Evolutionary conservation across 495 filamentous ascomycete genomes (phyloP).

Genomic region (Amniculicola lignicola): DNA sequence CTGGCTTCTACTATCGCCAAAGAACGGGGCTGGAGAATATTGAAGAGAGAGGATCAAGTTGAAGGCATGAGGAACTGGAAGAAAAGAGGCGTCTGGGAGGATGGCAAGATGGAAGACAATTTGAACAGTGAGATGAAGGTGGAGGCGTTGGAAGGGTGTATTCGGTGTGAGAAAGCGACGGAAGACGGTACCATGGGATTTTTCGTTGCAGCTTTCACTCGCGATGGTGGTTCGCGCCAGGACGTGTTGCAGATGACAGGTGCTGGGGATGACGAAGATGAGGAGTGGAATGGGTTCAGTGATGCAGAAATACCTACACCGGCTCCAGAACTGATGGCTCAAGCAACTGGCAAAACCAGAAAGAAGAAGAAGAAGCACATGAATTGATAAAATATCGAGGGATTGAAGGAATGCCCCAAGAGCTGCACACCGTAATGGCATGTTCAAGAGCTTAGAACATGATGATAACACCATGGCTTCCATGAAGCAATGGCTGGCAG

Average conservation of each 20-base stretch:
- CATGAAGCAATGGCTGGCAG: no score
- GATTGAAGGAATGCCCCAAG: no score
- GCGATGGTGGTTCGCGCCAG: slow-evolving; percentile 40
- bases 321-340: neutral
- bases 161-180: slow-evolving; percentile 76
- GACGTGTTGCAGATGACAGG: neutral
- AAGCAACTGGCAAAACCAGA: neutral
- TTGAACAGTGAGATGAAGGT: slow-evolving; percentile 9
- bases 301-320: slow-evolving; percentile 28
- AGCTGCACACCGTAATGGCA: no score
- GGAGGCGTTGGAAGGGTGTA: slow-evolving; percentile 67
- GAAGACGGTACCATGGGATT: slow-evolving; percentile 73
- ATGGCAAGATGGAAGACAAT: slow-evolving; percentile 18
- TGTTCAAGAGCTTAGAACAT: no score
- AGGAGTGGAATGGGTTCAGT: slow-evolving; percentile 47
- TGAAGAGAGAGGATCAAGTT: slow-evolving; percentile 67
- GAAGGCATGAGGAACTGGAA: slow-evolving; percentile 68
- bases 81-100: slow-evolving; percentile 54
- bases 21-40: slow-evolving; percentile 69
- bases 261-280: slow-evolving; percentile 38
- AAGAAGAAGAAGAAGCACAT: slow-evolving; percentile 5
- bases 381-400: no score
- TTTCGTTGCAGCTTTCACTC: slow-evolving; percentile 65
- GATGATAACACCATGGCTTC: no score
- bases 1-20: slow-evolving; percentile 62